Evolutionary conservation across 495 filamentous ascomycete genomes (phyloP), one percentile per base, ranked within the genome.

Genomic region (Penicillium silybi): DNA sequence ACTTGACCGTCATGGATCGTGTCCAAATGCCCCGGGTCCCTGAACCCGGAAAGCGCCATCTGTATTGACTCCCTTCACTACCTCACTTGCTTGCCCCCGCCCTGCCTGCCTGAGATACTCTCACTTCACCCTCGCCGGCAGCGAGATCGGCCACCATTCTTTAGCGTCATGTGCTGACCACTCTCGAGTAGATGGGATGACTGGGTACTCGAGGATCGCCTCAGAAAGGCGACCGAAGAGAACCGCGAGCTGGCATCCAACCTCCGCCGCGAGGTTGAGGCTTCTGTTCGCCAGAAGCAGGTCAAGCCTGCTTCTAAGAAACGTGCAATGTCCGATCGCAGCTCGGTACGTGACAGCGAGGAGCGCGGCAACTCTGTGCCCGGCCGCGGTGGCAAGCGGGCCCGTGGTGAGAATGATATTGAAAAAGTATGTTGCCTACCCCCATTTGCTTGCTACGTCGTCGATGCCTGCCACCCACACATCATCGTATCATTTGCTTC

Each of bases 181-280:
- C 39, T 16, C 49, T 26, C 40, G 45, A 50, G 34, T 57, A 89
- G 88, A 41, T 98, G 93, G 93, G 93, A 98, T 74, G 93, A 98
- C 76, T 97, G 92, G 91, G 93, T 97, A 35, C 84, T 89, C 8
- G 85, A 92, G 67, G 93, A 97, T 67, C 90, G 93, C 47, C 84
- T 98, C 13, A 85, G 92, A 50, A 97, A 97, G 75, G 85, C 89
- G 69, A 95, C 84, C 32, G 90, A 95, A 34, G 93, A 97, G 72
- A 97, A 97, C 68, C 85, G 86, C 62, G 88, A 90, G 55, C 80
- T 96, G 7, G 90, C 90, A 11, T 65, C 68, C 43, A 74, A 70
- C 41, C 61, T 77, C 25, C 72, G 72, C 27, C 68, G 72, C 41
- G 72, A 77, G 38, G 69, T 69, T 9, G 71, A 75, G 42, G 68